Evolutionary conservation across 257 asterid genomes (phyloP).

Genomic region (Linaria vulgaris): DNA sequence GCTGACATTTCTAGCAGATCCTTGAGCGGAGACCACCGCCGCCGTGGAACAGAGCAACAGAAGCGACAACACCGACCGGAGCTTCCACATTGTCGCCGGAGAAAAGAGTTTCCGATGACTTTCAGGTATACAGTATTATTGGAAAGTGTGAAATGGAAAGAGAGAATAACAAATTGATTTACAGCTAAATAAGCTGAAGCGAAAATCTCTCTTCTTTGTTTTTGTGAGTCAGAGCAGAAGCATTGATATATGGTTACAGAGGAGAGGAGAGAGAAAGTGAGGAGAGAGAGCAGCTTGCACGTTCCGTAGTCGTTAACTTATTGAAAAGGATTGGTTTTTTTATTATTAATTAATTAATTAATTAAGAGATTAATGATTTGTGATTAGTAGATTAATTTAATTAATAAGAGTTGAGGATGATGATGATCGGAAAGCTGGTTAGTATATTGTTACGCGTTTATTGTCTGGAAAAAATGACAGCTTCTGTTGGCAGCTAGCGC

Average conservation of each 20-base stretch:
- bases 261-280: background rate
- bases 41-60: conserved; percentile 44
- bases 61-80: conserved; percentile 22
- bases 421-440: conserved; percentile 19
- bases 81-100: conserved; percentile 56
- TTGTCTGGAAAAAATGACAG: conserved; percentile 4
- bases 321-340: background rate
- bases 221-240: background rate
- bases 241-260: too few relatives aligned
- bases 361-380: conserved; percentile 3
- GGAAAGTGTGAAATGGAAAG: background rate
- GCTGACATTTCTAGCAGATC: conserved; percentile 36
- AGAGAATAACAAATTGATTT: background rate
- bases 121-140: background rate
- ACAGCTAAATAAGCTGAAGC: background rate
- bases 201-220: background rate
- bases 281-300: background rate
- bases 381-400: background rate
- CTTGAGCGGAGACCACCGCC: conserved; percentile 56
- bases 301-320: background rate
- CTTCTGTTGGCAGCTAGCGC: conserved; percentile 19
- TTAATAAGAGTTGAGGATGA: conserved; percentile 1
- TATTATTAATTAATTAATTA: background rate
- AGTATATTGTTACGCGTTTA: conserved; percentile 25
- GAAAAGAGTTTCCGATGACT: background rate